These are phyloP conservation scores for Marsdenia floribunda DNA, from an alignment of 257 asterid genomes.

Conservation along the genomic window DNA sequence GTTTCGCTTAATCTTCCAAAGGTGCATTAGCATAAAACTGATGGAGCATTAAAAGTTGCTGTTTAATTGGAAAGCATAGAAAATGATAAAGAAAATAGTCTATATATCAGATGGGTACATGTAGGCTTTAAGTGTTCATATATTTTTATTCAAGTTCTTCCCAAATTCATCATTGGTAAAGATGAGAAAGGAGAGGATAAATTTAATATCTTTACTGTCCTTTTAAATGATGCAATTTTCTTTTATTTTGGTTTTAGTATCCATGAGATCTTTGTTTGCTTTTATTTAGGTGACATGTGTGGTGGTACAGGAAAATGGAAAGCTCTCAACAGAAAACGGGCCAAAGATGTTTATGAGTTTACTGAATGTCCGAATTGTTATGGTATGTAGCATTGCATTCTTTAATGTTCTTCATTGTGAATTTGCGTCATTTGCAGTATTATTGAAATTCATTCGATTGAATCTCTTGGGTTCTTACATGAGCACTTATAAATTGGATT, in stretches of 20 bases:
- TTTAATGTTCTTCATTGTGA: neutral
- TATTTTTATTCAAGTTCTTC: neutral
- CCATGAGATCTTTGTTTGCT: slow-evolving; percentile 36
- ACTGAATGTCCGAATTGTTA: slow-evolving; percentile 99
- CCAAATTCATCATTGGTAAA: neutral
- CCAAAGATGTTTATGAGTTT: slow-evolving; percentile 90
- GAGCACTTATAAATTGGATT: neutral
- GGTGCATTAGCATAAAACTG: neutral
- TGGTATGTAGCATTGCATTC: slow-evolving; percentile 42
- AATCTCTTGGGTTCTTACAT: neutral
- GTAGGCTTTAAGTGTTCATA: neutral
- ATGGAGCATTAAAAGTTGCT: neutral
- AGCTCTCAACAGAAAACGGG: slow-evolving; percentile 91
- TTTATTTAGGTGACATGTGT: slow-evolving; percentile 97
- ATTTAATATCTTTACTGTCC: neutral
- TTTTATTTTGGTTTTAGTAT: slow-evolving; percentile 13
- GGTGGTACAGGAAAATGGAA: slow-evolving; percentile 99
- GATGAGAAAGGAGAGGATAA: neutral
- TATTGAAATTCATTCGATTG: neutral
- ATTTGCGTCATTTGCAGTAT: neutral
- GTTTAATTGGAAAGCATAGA: neutral
- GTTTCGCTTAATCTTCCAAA: neutral
- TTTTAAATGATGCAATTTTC: neutral
- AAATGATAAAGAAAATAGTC: neutral
- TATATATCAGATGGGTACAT: neutral